Evolutionary conservation across 371 early-diverging fungal genomes (phyloP).

Genomic region (Globomyces sp.): DNA sequence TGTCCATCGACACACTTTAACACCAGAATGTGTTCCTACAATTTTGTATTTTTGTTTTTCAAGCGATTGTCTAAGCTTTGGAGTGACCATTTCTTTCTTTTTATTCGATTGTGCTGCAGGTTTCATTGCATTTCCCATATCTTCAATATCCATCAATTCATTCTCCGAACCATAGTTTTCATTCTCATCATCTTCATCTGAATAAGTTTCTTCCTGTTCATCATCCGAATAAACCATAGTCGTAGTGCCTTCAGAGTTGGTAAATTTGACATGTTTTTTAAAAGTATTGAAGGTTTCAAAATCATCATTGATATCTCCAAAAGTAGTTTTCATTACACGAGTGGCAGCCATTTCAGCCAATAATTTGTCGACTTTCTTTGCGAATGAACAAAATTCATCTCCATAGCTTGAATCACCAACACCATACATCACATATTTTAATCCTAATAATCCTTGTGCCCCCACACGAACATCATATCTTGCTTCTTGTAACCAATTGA

Average conservation of each 20-base stretch:
- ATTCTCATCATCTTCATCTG: slow-evolving; percentile 36
- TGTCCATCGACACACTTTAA: slow-evolving; percentile 45
- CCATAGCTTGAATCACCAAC: slow-evolving; percentile 73
- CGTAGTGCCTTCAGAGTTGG: background rate
- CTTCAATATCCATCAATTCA: slow-evolving; percentile 25
- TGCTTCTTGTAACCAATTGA: slow-evolving; percentile 62
- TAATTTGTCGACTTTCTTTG: slow-evolving; percentile 64
- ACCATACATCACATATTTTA: slow-evolving; percentile 73
- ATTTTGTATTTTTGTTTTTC: slow-evolving; percentile 82
- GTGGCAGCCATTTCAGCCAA: slow-evolving; percentile 66
- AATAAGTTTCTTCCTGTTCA: slow-evolving; percentile 34
- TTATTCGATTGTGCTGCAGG: slow-evolving; percentile 37
- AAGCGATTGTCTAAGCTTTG: slow-evolving; percentile 67
- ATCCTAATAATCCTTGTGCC: slow-evolving; percentile 53
- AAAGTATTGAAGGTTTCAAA: slow-evolving; percentile 5
- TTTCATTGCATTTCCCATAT: slow-evolving; percentile 36
- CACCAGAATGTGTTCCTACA: slow-evolving; percentile 75
- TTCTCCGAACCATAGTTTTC: slow-evolving; percentile 18
- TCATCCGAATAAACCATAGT: slow-evolving; percentile 40
- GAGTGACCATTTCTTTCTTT: slow-evolving; percentile 74
- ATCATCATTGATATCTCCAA: slow-evolving; percentile 58
- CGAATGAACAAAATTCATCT: slow-evolving; percentile 62
- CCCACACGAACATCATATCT: slow-evolving; percentile 69
- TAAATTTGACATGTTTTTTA: slow-evolving; percentile 9
- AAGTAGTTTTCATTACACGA: slow-evolving; percentile 63